These are phyloP conservation scores for Trebouxia gelatinosa DNA, from an alignment of 163 green algal genomes.

Conservation along the genomic window DNA sequence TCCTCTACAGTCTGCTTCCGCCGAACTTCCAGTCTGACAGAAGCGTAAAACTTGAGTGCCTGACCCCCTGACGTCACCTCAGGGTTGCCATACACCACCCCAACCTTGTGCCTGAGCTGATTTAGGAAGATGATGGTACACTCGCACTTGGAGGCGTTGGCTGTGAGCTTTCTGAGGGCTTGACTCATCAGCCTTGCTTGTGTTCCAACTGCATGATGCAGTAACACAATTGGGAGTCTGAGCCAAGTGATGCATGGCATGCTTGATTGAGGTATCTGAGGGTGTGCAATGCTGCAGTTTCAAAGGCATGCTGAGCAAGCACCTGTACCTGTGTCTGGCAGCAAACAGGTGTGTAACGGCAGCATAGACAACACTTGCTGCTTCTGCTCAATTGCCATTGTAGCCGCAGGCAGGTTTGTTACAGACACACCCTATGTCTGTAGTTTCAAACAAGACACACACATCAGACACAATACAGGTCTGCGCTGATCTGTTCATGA, in stretches of 20 bases:
- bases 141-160: constrained; percentile 74
- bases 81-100: constrained; percentile 91
- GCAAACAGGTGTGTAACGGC: no score
- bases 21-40: constrained; percentile 80
- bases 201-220: constrained; percentile 66
- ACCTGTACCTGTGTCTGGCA: no score
- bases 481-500: no score
- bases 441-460: no score
- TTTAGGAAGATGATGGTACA: constrained; percentile 98
- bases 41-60: constrained; percentile 95
- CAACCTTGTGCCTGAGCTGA: constrained; percentile 91
- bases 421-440: no score
- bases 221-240: no score
- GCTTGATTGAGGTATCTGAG: not conserved
- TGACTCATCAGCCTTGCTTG: constrained; percentile 95
- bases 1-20: constrained; percentile 75
- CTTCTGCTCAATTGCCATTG: no score
- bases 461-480: no score
- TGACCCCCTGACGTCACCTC: constrained; percentile 92
- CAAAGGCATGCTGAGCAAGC: no score
- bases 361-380: no score
- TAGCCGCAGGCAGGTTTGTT: no score
- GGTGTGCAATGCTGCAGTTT: no score
- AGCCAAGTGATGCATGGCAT: not conserved
- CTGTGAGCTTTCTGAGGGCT: constrained; percentile 88